Evolutionary conservation across 495 filamentous ascomycete species (phyloP), one percentile per base, ranked within the genome.

Genomic region (Eremomyces bilateralis): DNA sequence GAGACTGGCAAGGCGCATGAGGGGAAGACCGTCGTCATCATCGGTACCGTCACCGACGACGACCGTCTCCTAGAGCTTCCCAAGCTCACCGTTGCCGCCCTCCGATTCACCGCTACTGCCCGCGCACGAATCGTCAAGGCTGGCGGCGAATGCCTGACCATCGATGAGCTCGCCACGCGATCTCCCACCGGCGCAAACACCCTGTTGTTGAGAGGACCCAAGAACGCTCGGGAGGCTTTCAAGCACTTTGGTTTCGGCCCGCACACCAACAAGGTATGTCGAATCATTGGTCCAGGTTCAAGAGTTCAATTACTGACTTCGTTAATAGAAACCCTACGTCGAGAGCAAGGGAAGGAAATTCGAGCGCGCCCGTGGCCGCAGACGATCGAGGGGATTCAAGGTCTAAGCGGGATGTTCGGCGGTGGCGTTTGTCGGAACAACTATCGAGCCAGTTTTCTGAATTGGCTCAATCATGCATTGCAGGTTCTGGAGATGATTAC

Each of bases 191-290:
- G 88, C 52, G 68, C 71, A 57, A 91, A 93, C 69, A 94, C 85
- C 33, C 68, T 97, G 36, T 67, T 97, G 32, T 73, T 97, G 54
- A 73, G 90, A 53, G 88, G 88, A 40, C 80, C 90, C 50, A 94
- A 93, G 81, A 94, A 93, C 59, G 59, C 80, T 41, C 70, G 88
- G 45, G 88, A 97, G 73, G 83, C 88, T 32, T 66, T 94, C 52
- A 95, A 93, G 76, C 90, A 95, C 66, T 95, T 97, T 57, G 88
- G 88, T 49, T 76, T 97, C 47, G 88, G 88, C 34, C 88, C 88
- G 33, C 88, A 97, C 69, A 80, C 72, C 58, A 67, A 90, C 69
- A 95, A 97, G 79, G 80, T 84, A 54, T 40, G 71, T 61, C 42
- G 8, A 21, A 16, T 29, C 31, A 2, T 15, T 15, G 36, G 34